Evolutionary conservation across 768 basidiomycete genomes (phyloP).

Genomic region (Calocybe cyanea): DNA sequence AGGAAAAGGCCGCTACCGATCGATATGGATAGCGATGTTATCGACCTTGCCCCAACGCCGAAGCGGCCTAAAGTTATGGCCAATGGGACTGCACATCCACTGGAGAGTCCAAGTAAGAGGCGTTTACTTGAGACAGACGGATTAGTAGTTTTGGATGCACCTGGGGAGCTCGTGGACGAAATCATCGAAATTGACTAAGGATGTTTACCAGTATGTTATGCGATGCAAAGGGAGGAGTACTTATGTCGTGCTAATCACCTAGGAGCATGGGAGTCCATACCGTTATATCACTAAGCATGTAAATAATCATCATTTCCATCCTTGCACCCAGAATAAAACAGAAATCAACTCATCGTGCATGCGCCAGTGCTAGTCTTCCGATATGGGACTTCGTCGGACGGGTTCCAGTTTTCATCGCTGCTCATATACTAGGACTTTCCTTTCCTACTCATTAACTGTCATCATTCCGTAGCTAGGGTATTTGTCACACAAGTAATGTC

Average conservation of each 20-base stretch:
- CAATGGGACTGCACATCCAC: slow-evolving; percentile 19
- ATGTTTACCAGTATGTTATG: background rate
- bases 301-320: too few species aligned
- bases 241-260: slow-evolving; percentile 1
- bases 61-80: slow-evolving; percentile 42
- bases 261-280: too few species aligned
- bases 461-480: too few species aligned
- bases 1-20: slow-evolving; percentile 56
- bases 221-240: background rate
- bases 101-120: slow-evolving; percentile 58
- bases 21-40: slow-evolving; percentile 51
- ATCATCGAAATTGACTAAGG: slow-evolving; percentile 48
- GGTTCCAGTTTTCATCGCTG: too few species aligned
- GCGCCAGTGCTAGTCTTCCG: too few species aligned
- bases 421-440: too few species aligned
- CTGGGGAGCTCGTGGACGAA: slow-evolving; percentile 54
- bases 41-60: slow-evolving; percentile 51
- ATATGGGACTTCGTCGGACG: too few species aligned
- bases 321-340: too few species aligned
- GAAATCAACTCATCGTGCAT: too few species aligned
- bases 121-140: slow-evolving; percentile 71
- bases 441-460: too few species aligned
- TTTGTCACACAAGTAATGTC: too few species aligned
- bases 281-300: background rate
- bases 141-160: slow-evolving; percentile 59